phyloP scores from a whole-genome alignment of 345 rosid genomes.

The Brassica incana region DNA sequence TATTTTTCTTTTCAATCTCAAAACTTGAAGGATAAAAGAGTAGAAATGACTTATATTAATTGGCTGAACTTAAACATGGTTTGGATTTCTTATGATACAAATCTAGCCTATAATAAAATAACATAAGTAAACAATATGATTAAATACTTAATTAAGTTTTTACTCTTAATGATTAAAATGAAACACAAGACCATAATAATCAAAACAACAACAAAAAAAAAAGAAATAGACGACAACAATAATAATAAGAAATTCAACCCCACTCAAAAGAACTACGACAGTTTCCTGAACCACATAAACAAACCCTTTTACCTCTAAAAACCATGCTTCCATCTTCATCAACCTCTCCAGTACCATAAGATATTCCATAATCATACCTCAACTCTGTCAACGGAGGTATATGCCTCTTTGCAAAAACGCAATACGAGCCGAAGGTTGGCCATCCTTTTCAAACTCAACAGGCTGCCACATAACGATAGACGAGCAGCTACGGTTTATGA shows the following conservation, averaged over 20 bases:
- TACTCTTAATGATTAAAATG: too few relatives aligned
- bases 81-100: too few relatives aligned
- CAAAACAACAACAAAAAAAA: neutral
- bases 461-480: constrained; percentile 60
- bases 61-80: too few relatives aligned
- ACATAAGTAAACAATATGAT: too few relatives aligned
- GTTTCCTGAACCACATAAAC: constrained; percentile 55
- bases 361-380: constrained; percentile 50
- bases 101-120: too few relatives aligned
- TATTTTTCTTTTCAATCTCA: too few relatives aligned
- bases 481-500: constrained; percentile 46
- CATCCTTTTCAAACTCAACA: constrained; percentile 28
- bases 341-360: neutral
- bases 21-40: too few relatives aligned
- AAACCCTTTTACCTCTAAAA: constrained; percentile 38
- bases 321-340: constrained; percentile 22
- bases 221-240: neutral
- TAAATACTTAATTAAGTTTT: too few relatives aligned
- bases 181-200: neutral
- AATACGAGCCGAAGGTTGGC: constrained; percentile 27
- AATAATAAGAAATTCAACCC: neutral
- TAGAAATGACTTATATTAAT: too few relatives aligned
- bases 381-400: constrained; percentile 57
- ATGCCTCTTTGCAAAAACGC: constrained; percentile 44
- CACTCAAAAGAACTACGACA: constrained; percentile 52